A percentile compares a stretch with the other conserved stretches of the same genome.
phyloP scores from a whole-genome alignment of 2,329 filamentous ascomycete genomes.

The Penicillium sp. region DNA sequence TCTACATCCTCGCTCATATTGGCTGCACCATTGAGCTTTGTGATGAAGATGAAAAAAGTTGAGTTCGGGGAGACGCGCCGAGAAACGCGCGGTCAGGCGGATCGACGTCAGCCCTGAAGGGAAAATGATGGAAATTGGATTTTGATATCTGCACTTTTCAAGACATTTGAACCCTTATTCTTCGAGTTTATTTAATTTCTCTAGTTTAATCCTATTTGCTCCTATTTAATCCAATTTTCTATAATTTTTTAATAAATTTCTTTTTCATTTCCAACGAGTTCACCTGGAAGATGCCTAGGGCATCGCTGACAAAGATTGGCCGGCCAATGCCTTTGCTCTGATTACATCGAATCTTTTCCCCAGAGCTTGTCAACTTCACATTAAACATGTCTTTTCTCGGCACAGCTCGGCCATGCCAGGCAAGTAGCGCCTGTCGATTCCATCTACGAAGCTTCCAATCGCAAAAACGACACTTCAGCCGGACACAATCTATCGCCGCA shows the following conservation, averaged over 20 bases:
- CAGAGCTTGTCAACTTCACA: conserved; percentile 9
- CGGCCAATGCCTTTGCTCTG: conserved; percentile 22
- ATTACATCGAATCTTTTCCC: conserved; percentile 19
- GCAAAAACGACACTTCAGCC: conserved; percentile 28
- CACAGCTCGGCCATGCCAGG: conserved; percentile 22
- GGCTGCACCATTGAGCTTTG: conserved; percentile 6
- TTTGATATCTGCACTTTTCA: neutral
- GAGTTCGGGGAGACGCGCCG: conserved; percentile 35
- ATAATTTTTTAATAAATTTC: neutral
- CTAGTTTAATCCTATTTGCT: neutral
- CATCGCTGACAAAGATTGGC: conserved; percentile 12
- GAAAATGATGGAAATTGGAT: conserved; percentile 4
- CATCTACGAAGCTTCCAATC: conserved; percentile 7
- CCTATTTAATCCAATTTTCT: neutral
- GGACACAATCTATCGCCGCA: conserved; percentile 16
- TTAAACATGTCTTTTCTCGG: conserved; percentile 23
- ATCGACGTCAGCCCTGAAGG: conserved; percentile 28
- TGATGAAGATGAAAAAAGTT: conserved; percentile 6
- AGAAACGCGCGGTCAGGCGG: conserved; percentile 32
- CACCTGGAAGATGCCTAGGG: neutral
- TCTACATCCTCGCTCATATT: conserved; percentile 42
- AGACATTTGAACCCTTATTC: neutral
- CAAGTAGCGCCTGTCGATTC: conserved; percentile 15
- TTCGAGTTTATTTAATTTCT: neutral
- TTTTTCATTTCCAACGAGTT: neutral